Base-by-base conservation (phyloP, 1,284 basidiomycete species). In the Coniferiporia sulphurascens region DNA sequence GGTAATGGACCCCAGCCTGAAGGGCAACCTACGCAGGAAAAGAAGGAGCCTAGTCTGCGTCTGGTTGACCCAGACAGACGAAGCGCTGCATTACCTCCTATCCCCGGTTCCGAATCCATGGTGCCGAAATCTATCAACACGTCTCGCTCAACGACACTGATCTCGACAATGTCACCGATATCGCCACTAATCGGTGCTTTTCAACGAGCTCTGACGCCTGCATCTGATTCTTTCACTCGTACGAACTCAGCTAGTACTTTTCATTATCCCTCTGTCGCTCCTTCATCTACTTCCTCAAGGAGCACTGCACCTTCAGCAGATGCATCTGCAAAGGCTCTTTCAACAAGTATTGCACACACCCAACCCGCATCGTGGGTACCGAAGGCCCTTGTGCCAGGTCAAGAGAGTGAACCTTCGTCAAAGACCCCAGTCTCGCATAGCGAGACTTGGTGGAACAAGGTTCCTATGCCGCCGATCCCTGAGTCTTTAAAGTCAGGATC, bases 401-500 rank as follows among this genome's bases (percentile, higher is more conserved):
- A 21, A 27, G 44, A 34, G 7, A 7, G 22, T n/a, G 41, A 45
- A 8, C 41, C 17, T n/a, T 12, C 45, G 21, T 21, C 43, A n/a
- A 38, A 19, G 17, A 19, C 43, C 22, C 5, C 17, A 19, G 22
- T 22, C n/a, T 5, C 50, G 13, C 38, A 13, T 9, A 50, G 22
- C 32, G 59, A 60, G 17, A 52, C 48, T 17, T 56, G 59, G 54
- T 56, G 48, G 53, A 54, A 48, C 13, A 48, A n/a, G 17, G 36
- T 32, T 7, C 55, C 54, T n/a, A 60, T 60, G 59, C 59, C 59
- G 17, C 43, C 59, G 12, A 60, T 60, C 43, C 59, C 59, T 9
- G 59, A 60, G 51, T 56, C 59, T 21, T 46, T 53, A 27, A 45
- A 36, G 12, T 60, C 59, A n/a, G 54, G 34, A n/a, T 56, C 55